Base-by-base conservation (phyloP, 805 yeast genomes). In the Pichia eremophila region DNA sequence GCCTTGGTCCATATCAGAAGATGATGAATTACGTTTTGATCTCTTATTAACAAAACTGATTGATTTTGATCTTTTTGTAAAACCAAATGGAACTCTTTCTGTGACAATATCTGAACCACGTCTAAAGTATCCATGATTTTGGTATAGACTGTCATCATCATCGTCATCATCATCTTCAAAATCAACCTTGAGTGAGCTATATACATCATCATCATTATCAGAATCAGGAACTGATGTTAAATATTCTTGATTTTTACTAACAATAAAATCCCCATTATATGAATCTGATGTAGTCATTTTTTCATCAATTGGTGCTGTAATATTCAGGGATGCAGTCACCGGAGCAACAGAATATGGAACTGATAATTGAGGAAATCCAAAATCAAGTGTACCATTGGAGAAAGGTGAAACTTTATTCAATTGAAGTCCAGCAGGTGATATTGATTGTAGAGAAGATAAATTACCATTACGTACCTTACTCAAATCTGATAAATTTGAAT, bases 331-430 rank as follows among this genome's bases (percentile, higher is more conserved):
- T 14, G 88, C 88, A 15, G 90, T 80, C 2, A 84, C 91, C 0
- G 91, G 91, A 6, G 91, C 88, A 27, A 83, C 74, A 39, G 80
- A 71, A 56, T 84, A 84, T 7, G 91, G 91, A 50, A 84, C 82
- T 52, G 77, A 75, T 40, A 62, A 48, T 43, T 59, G 65, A 12
- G 67, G 63, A 41, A 62, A 54, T 47, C 65, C 63, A 44, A 64
- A 54, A 51, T 64, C 68, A 41, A 64, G 43, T 7, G 66, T 52
- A 14, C 63, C 46, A 46, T 63, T 67, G 45, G 58, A 49, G 48
- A 63, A 65, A 15, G 66, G 58, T 11, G 67, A 56, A 19, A 46
- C 40, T 22, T 53, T 51, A 46, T 57, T 59, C 27, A 61, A 43
- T 39, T 60, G 63, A 41, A 61, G 48, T 37, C 64, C 61, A 25